Conservation (phyloP, 306 rosid species). For the Spatholobus suberectus region DNA sequence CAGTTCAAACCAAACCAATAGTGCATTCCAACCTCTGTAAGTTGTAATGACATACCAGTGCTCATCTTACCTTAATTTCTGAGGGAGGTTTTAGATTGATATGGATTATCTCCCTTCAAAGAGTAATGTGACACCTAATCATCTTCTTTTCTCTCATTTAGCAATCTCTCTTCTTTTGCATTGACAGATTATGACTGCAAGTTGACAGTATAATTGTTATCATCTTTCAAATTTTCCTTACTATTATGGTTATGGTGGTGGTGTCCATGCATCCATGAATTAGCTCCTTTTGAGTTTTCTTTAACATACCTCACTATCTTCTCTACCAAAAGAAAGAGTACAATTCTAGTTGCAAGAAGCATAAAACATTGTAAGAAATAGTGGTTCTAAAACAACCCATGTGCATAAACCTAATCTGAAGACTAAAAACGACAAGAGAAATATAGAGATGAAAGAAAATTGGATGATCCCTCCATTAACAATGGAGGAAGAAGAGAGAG, state of each 20-base stretch:
- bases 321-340: slow-evolving; percentile 88
- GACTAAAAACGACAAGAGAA: slow-evolving; percentile 7
- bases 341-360: slow-evolving; percentile 79
- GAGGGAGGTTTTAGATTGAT: slow-evolving; percentile 48
- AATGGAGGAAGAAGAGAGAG: too few relatives aligned
- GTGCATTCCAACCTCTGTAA: slow-evolving; percentile 12
- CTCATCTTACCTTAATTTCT: slow-evolving; percentile 74
- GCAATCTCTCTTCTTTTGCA: slow-evolving; percentile 39
- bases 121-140: slow-evolving; percentile 42
- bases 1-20: slow-evolving; percentile 12
- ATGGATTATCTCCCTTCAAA: slow-evolving; percentile 48
- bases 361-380: slow-evolving; percentile 27
- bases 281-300: slow-evolving; percentile 70
- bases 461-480: too few relatives aligned
- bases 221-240: slow-evolving; percentile 70
- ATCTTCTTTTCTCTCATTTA: slow-evolving; percentile 49
- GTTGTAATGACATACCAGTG: not conserved
- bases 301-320: slow-evolving; percentile 89
- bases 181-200: slow-evolving; percentile 20
- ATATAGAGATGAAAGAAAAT: slow-evolving; percentile 2
- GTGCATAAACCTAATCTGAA: slow-evolving; percentile 9
- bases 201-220: slow-evolving; percentile 27
- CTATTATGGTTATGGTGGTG: slow-evolving; percentile 74
- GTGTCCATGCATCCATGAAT: too few relatives aligned
- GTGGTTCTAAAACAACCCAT: slow-evolving; percentile 27